These are phyloP conservation scores for Mortierella sp. DNA, from an alignment of 371 early-diverging fungal genomes.

Conservation along the genomic window DNA sequence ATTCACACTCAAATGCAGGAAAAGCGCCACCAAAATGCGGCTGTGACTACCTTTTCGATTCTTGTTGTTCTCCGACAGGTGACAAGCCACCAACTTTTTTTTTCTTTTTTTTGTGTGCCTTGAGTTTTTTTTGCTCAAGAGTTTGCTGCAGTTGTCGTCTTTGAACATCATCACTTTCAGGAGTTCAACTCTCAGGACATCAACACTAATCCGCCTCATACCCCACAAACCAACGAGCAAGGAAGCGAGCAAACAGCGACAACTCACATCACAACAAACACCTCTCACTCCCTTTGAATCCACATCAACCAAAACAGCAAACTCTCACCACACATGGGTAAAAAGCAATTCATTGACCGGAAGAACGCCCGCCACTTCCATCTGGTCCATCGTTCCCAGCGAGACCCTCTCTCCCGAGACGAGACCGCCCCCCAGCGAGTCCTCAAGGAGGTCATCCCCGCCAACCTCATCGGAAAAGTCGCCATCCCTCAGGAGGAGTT, in stretches of 20 bases:
- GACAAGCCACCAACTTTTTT: no score
- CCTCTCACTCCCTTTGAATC: neutral
- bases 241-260: neutral
- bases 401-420: conserved; percentile 92
- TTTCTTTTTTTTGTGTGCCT: no score
- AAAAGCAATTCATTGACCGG: conserved; percentile 91
- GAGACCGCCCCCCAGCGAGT: conserved; percentile 84
- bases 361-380: conserved; percentile 87
- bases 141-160: no score
- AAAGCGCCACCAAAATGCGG: no score
- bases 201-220: neutral
- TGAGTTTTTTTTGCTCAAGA: no score
- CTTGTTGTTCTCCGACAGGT: no score
- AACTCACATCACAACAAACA: neutral
- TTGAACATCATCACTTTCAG: neutral
- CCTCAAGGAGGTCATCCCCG: conserved; percentile 82
- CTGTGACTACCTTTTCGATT: no score
- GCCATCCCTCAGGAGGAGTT: conserved; percentile 34
- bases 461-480: conserved; percentile 74
- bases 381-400: conserved; percentile 95
- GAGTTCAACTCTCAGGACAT: neutral
- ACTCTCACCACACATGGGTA: conserved; percentile 66
- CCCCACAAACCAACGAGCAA: neutral
- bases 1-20: no score
- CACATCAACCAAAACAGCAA: neutral